Evolutionary conservation across 768 basidiomycete species (phyloP).

Genomic region (Hypholoma fasciculare): DNA sequence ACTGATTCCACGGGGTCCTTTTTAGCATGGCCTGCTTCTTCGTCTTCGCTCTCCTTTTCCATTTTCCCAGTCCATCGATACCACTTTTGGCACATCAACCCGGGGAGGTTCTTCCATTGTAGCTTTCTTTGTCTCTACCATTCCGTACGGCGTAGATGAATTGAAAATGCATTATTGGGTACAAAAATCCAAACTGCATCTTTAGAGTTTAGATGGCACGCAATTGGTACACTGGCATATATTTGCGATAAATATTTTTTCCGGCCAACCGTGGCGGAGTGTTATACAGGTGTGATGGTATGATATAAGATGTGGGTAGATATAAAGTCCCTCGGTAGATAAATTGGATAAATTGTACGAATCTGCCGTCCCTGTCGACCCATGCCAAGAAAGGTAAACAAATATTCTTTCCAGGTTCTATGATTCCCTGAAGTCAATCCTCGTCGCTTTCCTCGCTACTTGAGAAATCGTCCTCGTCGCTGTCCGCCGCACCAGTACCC

Average conservation of each 20-base stretch:
- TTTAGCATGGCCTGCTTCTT: constrained; percentile 10
- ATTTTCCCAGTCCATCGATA: constrained; percentile 13
- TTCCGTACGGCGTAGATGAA: constrained; percentile 4
- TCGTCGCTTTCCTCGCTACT: constrained; percentile 30
- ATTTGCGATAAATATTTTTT: not conserved
- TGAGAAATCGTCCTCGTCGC: constrained; percentile 26
- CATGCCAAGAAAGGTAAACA: not conserved
- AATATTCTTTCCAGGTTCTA: not conserved
- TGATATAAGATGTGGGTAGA: constrained; percentile 6
- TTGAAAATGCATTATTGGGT: constrained; percentile 8
- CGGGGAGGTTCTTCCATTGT: constrained; percentile 17
- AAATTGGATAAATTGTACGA: constrained; percentile 1
- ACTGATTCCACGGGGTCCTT: not conserved
- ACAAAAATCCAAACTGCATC: not conserved
- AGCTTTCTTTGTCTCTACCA: constrained; percentile 6
- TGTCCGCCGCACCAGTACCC: constrained; percentile 27
- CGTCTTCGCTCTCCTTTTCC: not conserved
- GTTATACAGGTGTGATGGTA: constrained; percentile 11
- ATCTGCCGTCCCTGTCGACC: not conserved
- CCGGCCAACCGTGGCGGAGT: not conserved
- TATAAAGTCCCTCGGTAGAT: constrained; percentile 13
- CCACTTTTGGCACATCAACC: constrained; percentile 23
- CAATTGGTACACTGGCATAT: not conserved
- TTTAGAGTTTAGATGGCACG: not conserved
- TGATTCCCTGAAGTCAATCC: constrained; percentile 3